Conservation (phyloP, 2,329 filamentous ascomycete species). For the Cucurbitaria berberidis region DNA sequence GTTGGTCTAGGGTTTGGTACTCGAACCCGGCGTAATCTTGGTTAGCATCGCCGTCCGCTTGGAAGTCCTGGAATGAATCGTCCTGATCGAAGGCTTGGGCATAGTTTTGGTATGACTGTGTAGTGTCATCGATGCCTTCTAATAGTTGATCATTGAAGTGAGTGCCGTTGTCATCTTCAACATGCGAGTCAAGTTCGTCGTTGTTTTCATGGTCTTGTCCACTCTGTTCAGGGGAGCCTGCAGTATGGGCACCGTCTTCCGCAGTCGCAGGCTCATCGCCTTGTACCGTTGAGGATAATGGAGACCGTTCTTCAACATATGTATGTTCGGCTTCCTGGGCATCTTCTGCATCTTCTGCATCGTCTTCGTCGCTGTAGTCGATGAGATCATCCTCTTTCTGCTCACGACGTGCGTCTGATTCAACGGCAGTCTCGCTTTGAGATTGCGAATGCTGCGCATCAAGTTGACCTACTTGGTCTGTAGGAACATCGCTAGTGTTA, state of each 20-base stretch:
- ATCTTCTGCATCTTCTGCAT: constrained; percentile 36
- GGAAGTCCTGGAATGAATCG: constrained; percentile 17
- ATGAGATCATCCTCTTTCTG: constrained; percentile 52
- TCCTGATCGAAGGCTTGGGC: constrained; percentile 18
- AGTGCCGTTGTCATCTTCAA: constrained; percentile 4
- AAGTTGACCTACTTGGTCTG: constrained; percentile 1
- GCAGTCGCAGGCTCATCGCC: constrained; percentile 34
- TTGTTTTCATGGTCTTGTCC: constrained; percentile 3
- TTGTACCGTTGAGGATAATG: constrained; percentile 43
- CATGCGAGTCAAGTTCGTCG: constrained; percentile 4
- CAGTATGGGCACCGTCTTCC: constrained; percentile 8
- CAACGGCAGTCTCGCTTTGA: not conserved
- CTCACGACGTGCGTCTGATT: constrained; percentile 19
- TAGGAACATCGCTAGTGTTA: not conserved
- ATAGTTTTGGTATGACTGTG: constrained; percentile 26
- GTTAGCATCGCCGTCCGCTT: constrained; percentile 30
- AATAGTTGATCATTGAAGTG: constrained; percentile 13
- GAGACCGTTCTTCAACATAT: constrained; percentile 22
- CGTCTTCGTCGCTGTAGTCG: constrained; percentile 59
- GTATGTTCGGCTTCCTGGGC: constrained; percentile 12
- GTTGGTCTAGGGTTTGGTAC: constrained; percentile 22
- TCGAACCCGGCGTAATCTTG: constrained; percentile 30
- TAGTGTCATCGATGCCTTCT: constrained; percentile 16
- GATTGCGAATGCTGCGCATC: not conserved
- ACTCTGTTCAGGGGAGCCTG: constrained; percentile 4